Base-by-base conservation (phyloP, 2,329 filamentous ascomycete species). In the Penicillium sp. region DNA sequence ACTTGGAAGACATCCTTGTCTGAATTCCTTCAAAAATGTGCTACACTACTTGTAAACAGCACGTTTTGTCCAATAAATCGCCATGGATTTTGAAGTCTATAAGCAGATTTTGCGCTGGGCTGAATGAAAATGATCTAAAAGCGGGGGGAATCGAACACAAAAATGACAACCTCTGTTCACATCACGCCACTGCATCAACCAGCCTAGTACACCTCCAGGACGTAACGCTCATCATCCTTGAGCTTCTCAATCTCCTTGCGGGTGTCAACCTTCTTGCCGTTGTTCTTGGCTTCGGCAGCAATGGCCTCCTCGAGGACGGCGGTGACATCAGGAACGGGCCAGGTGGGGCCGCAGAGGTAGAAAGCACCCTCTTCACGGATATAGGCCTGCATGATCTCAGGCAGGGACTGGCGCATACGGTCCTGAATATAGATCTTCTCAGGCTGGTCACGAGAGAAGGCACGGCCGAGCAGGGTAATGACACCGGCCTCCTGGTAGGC, bases 371-470 rank as follows among this genome's bases (percentile, higher is more conserved):
- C 86, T 59, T 96, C 83, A 64, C 84, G 77, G 58, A 96, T 82
- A 71, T 97, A 97, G 0, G 90, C 87, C 72, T 90, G 77, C 50
- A 89, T 80, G 56, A 98, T 95, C 55, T 93, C 85, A 39, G 78
- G 75, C 52, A 97, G 75, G 0, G 86, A 89, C 80, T 97, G 81
- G 50, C 93, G 81, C 93, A 98, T 98, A 59, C 91, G 83, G 70
- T 98, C 93, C 78, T 98, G 93, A 66, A 98, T 98, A 75, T 98
- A 98, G 58, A 98, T 95, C 84, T 98, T 98, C 77, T 96, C 81
- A 13, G 89, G 87, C 80, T 98, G 93, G 69, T 98, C 93, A 68
- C 93, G 87, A 51, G 89, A 95, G 79, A 98, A 98, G 38, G 93
- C 93, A 44, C 89, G 84, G 45, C 93, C 93, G 44, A 98, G 82